Percentiles rank a stretch among this genome's conserved stretches.
phyloP scores from a whole-genome alignment of 75 land plant species.

The Gnetum montanum region DNA sequence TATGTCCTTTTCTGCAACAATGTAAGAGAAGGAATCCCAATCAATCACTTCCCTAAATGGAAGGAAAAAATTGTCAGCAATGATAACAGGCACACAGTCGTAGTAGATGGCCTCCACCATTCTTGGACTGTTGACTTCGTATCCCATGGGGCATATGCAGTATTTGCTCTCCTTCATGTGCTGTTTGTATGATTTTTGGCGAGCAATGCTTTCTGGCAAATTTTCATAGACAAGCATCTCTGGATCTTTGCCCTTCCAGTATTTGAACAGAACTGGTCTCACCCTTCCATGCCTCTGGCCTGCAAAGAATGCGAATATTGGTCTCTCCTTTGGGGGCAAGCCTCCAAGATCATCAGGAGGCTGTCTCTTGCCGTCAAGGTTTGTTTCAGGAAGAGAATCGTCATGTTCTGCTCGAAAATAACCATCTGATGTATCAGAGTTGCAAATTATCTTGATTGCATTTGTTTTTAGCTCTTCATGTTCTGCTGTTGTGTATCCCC shows the following conservation, averaged over 20 bases:
- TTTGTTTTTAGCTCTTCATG: constrained; percentile 24
- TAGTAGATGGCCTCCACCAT: constrained; percentile 74
- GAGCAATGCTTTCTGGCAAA: constrained; percentile 33
- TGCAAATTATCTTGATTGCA: constrained; percentile 58
- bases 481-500: constrained; percentile 44
- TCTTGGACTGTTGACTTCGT: constrained; percentile 77
- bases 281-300: constrained; percentile 69
- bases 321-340: constrained; percentile 24
- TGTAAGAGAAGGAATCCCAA: constrained; percentile 69
- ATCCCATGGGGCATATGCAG: constrained; percentile 78
- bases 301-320: constrained; percentile 72
- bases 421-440: constrained; percentile 52
- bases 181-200: constrained; percentile 48
- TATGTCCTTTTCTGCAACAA: constrained; percentile 63
- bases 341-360: constrained; percentile 50
- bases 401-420: constrained; percentile 43
- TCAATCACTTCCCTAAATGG: constrained; percentile 75
- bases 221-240: constrained; percentile 72
- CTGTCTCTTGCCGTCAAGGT: constrained; percentile 25
- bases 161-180: constrained; percentile 80
- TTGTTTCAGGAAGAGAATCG: constrained; percentile 62
- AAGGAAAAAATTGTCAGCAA: constrained; percentile 77
- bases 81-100: constrained; percentile 84
- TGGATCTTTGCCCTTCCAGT: constrained; percentile 69
- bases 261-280: constrained; percentile 47